Percentiles rank a stretch among this genome's conserved stretches.
These are phyloP conservation scores for Eucalyptus cloeziana DNA, from an alignment of 345 rosid species.

Conservation along the genomic window DNA sequence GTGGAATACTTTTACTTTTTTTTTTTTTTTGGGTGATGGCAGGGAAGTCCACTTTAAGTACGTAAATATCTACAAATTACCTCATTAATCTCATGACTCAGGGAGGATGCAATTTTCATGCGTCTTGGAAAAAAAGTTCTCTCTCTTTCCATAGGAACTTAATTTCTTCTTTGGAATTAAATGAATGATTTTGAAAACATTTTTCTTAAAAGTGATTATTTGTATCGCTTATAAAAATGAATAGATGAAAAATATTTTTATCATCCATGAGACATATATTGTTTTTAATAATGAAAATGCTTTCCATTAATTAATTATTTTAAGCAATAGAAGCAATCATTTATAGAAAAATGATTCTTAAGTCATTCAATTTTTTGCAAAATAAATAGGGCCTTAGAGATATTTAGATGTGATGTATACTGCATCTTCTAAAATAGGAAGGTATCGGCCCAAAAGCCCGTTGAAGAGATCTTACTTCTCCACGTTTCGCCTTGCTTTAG, in stretches of 20 bases:
- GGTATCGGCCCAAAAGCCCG: not conserved
- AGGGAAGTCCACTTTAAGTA: not conserved
- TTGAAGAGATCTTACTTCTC: not conserved
- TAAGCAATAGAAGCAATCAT: not conserved
- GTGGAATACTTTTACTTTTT: not conserved
- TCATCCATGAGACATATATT: not conserved
- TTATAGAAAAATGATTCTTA: too few relatives aligned
- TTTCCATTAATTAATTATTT: too few relatives aligned
- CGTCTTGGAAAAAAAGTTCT: not conserved
- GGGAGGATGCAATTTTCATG: not conserved
- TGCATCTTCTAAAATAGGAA: not conserved
- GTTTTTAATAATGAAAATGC: too few relatives aligned
- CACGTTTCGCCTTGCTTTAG: not conserved
- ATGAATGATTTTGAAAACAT: too few relatives aligned
- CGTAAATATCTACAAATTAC: not conserved
- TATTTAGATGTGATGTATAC: not conserved
- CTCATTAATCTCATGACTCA: not conserved
- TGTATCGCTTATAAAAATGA: not conserved
- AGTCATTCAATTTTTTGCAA: not conserved
- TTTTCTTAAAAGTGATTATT: not conserved
- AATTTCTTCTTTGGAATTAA: not conserved
- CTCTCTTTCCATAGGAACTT: not conserved
- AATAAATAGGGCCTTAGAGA: not conserved
- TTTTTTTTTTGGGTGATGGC: not conserved
- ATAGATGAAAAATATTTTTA: not conserved